Evolutionary conservation across 345 rosid species (phyloP), one percentile per base, ranked within the genome.

Genomic region (Hibiscus syriacus): DNA sequence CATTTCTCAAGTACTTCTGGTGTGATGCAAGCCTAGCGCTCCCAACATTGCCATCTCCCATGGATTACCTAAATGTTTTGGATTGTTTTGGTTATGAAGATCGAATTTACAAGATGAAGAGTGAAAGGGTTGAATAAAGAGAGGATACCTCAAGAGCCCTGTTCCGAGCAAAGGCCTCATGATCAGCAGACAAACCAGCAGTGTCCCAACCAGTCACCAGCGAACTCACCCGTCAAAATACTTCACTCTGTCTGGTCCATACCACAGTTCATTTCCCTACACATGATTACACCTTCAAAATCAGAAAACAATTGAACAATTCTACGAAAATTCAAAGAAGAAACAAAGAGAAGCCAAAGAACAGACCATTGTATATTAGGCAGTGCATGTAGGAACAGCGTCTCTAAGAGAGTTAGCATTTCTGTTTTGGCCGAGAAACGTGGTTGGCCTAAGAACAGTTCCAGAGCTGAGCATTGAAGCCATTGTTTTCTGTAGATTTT

Each of bases 201-300:
- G 97, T 93, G 77, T 93, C 97, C 97, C 98, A 93, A 59, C 98
- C 96, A 90, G 74, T 93, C 98, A 14, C 97, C 94, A n/a, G 97
- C 97, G 69, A 93, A 90, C 76, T 90, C 98, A 70, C 97, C 97
- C 57, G 82, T 90, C 73, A 93, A 90, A 79, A 77, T 90, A 90
- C 80, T 94, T 94, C 69, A 91, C 89, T 76, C 97, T 86, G 80
- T 93, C 97, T 34, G 97, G 96, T 69, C 98, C 98, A 66, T 93
- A 90, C 99, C 99, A 93, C 79, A 90, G 80, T 0, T 90, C 88
- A 72, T 84, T 86, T 43, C 88, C 87, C 94, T 90, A 39, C 55
- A 72, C 5, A 70, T 52, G 14, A 39, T 41, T 41, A 50, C 16
- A 72, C 2, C 36, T n/a, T 5, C 4, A 78, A 58, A 52, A 41